Evolutionary conservation across 2,329 filamentous ascomycete species (phyloP).

Genomic region (Teratosphaeria nubilosa): DNA sequence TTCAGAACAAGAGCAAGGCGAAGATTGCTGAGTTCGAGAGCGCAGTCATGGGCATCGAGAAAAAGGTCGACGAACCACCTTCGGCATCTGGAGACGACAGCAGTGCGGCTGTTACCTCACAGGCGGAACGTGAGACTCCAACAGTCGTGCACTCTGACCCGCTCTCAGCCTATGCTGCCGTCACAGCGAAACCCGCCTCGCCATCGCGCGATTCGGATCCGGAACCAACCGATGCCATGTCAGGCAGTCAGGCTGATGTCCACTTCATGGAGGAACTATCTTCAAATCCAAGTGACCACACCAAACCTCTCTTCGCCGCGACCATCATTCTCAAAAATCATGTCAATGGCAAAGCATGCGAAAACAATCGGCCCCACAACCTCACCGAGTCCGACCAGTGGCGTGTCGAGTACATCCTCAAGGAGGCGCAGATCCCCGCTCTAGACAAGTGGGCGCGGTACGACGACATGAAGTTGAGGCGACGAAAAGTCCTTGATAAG

Average conservation of each 20-base stretch:
- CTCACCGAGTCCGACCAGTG: slow-evolving; percentile 45
- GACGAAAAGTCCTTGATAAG: slow-evolving; percentile 37
- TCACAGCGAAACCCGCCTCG: not conserved
- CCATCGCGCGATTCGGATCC: not conserved
- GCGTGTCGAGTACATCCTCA: slow-evolving; percentile 68
- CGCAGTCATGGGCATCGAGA: slow-evolving; percentile 23
- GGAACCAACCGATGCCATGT: not conserved
- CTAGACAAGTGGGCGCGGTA: slow-evolving; percentile 45
- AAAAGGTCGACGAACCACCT: slow-evolving; percentile 3
- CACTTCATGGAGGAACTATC: slow-evolving; percentile 2
- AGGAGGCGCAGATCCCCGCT: slow-evolving; percentile 42
- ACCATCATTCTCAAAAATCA: slow-evolving; percentile 62
- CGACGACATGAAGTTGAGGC: slow-evolving; percentile 44
- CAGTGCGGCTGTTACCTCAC: not conserved
- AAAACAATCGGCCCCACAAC: slow-evolving; percentile 43
- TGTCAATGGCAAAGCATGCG: slow-evolving; percentile 52
- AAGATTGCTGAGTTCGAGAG: slow-evolving; percentile 61
- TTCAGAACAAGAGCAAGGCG: slow-evolving; percentile 59
- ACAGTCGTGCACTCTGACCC: not conserved
- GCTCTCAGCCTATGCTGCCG: not conserved
- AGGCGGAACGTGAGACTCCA: not conserved
- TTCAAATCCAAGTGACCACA: slow-evolving; percentile 1
- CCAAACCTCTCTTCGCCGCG: slow-evolving; percentile 51
- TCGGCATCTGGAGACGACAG: not conserved
- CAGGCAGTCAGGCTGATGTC: slow-evolving; percentile 2